phyloP scores from a whole-genome alignment of 805 yeast species.

The Kodamaea neixiangensis region DNA sequence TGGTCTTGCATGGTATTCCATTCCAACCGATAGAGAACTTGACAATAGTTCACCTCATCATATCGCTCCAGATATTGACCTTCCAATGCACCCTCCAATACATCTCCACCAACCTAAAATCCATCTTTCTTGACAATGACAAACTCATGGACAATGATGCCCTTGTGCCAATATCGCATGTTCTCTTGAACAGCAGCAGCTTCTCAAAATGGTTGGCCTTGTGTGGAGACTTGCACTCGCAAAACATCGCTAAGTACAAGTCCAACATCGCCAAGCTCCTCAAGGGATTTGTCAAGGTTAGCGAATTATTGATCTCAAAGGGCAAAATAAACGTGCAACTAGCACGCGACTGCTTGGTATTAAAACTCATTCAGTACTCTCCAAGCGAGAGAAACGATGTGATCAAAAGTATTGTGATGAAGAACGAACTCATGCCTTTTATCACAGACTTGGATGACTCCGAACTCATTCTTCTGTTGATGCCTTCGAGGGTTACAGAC shows the following conservation, averaged over 20 bases:
- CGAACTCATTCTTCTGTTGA: not conserved
- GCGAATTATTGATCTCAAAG: slow-evolving; percentile 15
- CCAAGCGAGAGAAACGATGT: not conserved
- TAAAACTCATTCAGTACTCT: slow-evolving; percentile 8
- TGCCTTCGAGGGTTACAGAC: not conserved
- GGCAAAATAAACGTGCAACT: not conserved
- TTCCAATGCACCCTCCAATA: slow-evolving; percentile 29
- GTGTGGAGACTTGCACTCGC: slow-evolving; percentile 9
- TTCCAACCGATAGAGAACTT: not conserved
- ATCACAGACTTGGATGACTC: slow-evolving; percentile 3
- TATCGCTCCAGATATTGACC: slow-evolving; percentile 29
- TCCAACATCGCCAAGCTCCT: slow-evolving; percentile 27
- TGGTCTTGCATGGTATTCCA: slow-evolving; percentile 2
- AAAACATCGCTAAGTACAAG: slow-evolving; percentile 18
- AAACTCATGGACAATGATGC: slow-evolving; percentile 11
- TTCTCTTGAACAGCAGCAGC: slow-evolving; percentile 20
- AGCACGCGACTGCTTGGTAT: slow-evolving; percentile 10
- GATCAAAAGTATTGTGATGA: slow-evolving; percentile 1
- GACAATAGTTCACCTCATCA: slow-evolving; percentile 1
- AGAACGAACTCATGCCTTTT: not conserved
- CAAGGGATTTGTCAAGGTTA: slow-evolving; percentile 26
- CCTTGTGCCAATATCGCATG: slow-evolving; percentile 17
- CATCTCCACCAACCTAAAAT: slow-evolving; percentile 20
- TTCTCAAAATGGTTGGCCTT: slow-evolving; percentile 25
- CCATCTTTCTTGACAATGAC: slow-evolving; percentile 13